phyloP scores from a whole-genome alignment of 345 rosid species.

The Brassica juncea region DNA sequence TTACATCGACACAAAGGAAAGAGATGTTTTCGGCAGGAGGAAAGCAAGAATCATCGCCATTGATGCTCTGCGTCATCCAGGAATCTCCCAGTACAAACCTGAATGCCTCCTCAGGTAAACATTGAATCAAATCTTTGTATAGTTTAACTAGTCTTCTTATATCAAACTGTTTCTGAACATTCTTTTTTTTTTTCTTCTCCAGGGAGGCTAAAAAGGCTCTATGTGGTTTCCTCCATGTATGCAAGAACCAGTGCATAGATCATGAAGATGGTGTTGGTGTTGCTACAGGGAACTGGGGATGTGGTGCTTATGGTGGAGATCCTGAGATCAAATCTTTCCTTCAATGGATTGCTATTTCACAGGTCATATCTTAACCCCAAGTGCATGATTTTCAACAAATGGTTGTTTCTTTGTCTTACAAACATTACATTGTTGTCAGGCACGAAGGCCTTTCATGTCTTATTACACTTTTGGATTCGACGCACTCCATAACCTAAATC shows the following conservation, averaged over 20 bases:
- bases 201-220: slow-evolving; percentile 86
- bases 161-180: not conserved
- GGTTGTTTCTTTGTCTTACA: slow-evolving; percentile 6
- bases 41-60: slow-evolving; percentile 67
- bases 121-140: not conserved
- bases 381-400: not conserved
- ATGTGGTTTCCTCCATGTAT: slow-evolving; percentile 70
- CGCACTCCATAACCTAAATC: not conserved
- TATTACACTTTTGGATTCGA: not conserved
- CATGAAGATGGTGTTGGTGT: slow-evolving; percentile 56
- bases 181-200: not conserved
- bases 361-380: slow-evolving; percentile 45
- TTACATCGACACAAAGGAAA: slow-evolving; percentile 55
- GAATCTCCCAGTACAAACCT: slow-evolving; percentile 53
- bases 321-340: slow-evolving; percentile 75
- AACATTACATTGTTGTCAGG: slow-evolving; percentile 19
- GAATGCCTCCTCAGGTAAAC: slow-evolving; percentile 58
- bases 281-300: slow-evolving; percentile 96
- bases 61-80: slow-evolving; percentile 73
- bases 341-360: slow-evolving; percentile 96
- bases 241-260: slow-evolving; percentile 38
- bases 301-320: slow-evolving; percentile 94
- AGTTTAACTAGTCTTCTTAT: not conserved
- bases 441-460: not conserved
- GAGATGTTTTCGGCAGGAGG: slow-evolving; percentile 61